Evolutionary conservation across 805 yeast species (phyloP).

Genomic region (Saccharomycopsis babjevae): DNA sequence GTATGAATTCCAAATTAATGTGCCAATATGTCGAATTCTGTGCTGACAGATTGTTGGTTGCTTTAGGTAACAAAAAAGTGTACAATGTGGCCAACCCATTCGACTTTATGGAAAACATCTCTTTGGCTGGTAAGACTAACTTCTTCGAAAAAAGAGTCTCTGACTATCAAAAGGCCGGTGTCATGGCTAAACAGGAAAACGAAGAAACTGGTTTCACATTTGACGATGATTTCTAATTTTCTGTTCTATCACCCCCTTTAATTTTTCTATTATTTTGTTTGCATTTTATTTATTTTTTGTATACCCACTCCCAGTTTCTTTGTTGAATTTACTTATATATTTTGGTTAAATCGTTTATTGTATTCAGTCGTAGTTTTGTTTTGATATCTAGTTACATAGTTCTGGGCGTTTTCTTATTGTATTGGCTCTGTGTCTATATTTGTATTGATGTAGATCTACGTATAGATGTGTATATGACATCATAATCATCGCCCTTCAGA

Average conservation of each 20-base stretch:
- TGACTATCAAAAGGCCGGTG: constrained; percentile 99
- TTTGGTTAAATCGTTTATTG: neutral
- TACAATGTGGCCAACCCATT: constrained; percentile 89
- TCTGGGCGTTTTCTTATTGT: too few species aligned
- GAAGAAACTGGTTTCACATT: constrained; percentile 59
- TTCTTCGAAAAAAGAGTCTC: constrained; percentile 98
- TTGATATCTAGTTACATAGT: too few species aligned
- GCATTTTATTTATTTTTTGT: neutral
- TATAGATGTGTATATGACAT: too few species aligned
- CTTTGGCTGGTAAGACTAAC: constrained; percentile 97
- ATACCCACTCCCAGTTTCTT: neutral
- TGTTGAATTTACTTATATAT: neutral
- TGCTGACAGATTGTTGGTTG: constrained; percentile 88
- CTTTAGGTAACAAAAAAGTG: constrained; percentile 83
- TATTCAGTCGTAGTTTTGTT: neutral
- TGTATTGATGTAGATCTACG: too few species aligned
- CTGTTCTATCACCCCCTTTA: neutral
- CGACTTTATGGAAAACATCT: constrained; percentile 98
- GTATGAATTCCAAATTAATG: constrained; percentile 92
- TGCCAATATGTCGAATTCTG: constrained; percentile 96
- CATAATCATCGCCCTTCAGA: too few species aligned
- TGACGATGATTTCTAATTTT: constrained; percentile 80
- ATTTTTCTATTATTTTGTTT: neutral
- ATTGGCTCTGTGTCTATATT: too few species aligned
- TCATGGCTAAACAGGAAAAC: constrained; percentile 61